Base-by-base conservation (phyloP, 495 filamentous ascomycete species). In the Extremus antarcticus region DNA sequence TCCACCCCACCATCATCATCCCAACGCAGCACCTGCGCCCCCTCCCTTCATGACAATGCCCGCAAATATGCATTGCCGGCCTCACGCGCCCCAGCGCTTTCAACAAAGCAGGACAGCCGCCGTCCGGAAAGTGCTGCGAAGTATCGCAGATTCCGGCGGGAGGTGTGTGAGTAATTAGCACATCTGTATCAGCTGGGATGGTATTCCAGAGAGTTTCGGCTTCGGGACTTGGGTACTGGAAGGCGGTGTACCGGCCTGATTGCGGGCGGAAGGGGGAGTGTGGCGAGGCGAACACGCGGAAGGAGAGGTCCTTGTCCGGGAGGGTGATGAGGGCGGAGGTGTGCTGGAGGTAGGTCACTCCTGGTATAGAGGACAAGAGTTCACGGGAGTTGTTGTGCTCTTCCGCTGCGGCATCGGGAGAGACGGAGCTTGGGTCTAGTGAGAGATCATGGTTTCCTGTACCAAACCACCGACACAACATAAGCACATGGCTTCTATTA, bases 391-490 rank as follows among this genome's bases (percentile, higher is more conserved):
- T 66, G 29, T 69, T 66, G 15, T 76, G 65, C 43, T 81, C 72
- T 67, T 87, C 75, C 16, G 74, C 74, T 23, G 45, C 48, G 9
- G 52, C 50, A 21, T 13, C 21, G 51, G 54, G 50, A 19, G 50
- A 29, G 21, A 54, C 23, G 16, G n/a, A 40, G 45, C 70, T 58
- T 19, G 63, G 53, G 64, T 90, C 86, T 3, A 92, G 71, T 0
- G 84, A 86, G 47, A 90, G 73, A 60, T 92, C 87, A 63, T 92
- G 87, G 63, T 91, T 92, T 22, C 86, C 85, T 87, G 56, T 39
- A 11, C 59, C n/a, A 35, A 50, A 24, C 52, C 20, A 13, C 38
- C 32, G n/a, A 2, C 21, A 13, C 29, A 35, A 35, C 29, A 25
- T 51, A 17, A 56, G 46, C 47, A 21, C 38, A 11, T 23, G 17